Conservation (phyloP, 2,329 filamentous ascomycete species). For the Alternaria panax region DNA sequence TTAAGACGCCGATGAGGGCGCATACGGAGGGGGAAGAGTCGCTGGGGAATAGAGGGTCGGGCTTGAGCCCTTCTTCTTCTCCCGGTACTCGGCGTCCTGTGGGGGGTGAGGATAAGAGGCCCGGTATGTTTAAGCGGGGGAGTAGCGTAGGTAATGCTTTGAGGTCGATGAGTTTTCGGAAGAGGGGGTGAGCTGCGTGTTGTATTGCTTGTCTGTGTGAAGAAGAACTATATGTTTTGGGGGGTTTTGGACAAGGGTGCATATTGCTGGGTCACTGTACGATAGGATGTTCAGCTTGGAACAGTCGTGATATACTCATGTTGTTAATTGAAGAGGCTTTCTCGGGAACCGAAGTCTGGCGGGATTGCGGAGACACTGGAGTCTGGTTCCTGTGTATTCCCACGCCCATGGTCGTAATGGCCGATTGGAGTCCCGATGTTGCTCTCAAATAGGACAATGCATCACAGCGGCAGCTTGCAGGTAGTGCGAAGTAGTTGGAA, state of each 20-base stretch:
- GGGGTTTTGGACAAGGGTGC: background rate
- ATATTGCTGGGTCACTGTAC: background rate
- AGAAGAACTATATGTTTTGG: background rate
- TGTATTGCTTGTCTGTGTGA: background rate
- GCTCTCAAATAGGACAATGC: background rate
- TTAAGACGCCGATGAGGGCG: background rate
- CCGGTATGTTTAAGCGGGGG: conserved; percentile 24
- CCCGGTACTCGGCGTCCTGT: conserved; percentile 3
- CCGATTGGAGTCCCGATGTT: conserved; percentile 1
- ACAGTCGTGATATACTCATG: background rate
- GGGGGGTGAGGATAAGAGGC: conserved; percentile 14
- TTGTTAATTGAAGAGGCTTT: background rate
- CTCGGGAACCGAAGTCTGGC: background rate
- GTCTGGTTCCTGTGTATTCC: background rate
- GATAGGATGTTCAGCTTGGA: background rate
- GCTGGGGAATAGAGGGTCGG: conserved; percentile 5
- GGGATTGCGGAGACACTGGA: background rate
- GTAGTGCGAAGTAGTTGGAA: background rate
- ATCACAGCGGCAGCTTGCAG: background rate
- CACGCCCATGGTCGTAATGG: conserved; percentile 8
- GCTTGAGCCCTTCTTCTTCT: conserved; percentile 1
- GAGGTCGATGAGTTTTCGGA: conserved; percentile 24
- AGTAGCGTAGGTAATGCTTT: conserved; percentile 24
- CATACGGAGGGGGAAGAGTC: background rate
- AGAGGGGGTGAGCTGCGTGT: conserved; percentile 14